phyloP scores from a whole-genome alignment of 1,284 basidiomycete genomes.

The Baeospora myosura region DNA sequence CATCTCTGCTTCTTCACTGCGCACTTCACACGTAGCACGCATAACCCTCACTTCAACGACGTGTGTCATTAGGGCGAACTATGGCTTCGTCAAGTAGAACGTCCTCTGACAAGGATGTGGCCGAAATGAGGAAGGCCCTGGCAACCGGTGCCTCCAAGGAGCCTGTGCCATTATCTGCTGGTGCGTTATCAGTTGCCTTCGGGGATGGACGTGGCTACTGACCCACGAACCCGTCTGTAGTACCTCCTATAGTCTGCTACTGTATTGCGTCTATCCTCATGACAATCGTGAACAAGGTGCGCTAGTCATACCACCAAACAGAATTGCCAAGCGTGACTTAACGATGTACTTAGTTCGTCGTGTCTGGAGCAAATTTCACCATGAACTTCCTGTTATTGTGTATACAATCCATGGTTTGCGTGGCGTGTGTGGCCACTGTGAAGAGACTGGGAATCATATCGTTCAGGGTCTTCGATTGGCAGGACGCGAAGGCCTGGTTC shows the following conservation, averaged over 20 bases:
- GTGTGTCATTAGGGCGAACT: too few relatives aligned
- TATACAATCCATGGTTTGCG: constrained; percentile 87
- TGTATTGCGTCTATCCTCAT: constrained; percentile 94
- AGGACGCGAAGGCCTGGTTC: constrained; percentile 90
- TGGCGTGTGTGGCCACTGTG: constrained; percentile 65
- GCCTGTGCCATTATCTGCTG: constrained; percentile 25
- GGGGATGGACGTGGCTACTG: neutral
- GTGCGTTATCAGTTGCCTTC: constrained; percentile 21
- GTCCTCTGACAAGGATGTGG: constrained; percentile 35
- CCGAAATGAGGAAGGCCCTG: constrained; percentile 55
- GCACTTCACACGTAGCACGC: too few relatives aligned
- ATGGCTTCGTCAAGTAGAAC: constrained; percentile 9
- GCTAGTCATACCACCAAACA: constrained; percentile 15
- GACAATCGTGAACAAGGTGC: constrained; percentile 96
- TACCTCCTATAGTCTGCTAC: constrained; percentile 82
- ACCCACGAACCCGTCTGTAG: constrained; percentile 23
- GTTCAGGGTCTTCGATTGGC: constrained; percentile 78
- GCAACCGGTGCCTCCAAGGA: constrained; percentile 44
- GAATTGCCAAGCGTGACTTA: constrained; percentile 4
- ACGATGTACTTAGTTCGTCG: constrained; percentile 65
- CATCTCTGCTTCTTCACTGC: too few relatives aligned
- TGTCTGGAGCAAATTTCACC: constrained; percentile 88
- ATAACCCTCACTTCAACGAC: too few relatives aligned
- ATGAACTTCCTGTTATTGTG: constrained; percentile 96
- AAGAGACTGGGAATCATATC: constrained; percentile 83